Base-by-base conservation (phyloP, 768 basidiomycete species). In the Naganishia kalamii region DNA sequence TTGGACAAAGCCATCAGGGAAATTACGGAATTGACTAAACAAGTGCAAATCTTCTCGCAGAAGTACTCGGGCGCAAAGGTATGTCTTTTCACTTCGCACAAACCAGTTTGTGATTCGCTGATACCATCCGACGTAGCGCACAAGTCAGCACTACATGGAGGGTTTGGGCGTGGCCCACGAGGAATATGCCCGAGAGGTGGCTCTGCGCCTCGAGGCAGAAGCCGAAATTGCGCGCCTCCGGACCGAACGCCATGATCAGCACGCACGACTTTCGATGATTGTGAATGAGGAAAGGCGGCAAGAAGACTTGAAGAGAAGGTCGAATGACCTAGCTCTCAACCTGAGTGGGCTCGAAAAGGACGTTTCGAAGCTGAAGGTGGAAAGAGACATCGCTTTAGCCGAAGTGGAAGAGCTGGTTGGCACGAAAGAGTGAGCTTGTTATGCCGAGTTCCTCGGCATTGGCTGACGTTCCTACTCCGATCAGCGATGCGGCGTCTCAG, bases 171-270 rank as follows among this genome's bases (percentile, higher is more conserved):
- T 93, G 27, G 92, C 94, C 1, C 89, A 92, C 70, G 87, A 88
- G 46, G 96, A 98, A 74, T 97, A 94, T 74, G 93, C 97, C 74
- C 85, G 85, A 59, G 96, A 98, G 77, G 82, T 92, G 37, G 86
- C 88, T 64, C 85, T 87, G 23, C 85, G 94, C 21, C 85, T 90
- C 19, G 92, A 97, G 68, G 88, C 90, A 0, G 92, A 98, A 79
- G 87, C 89, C 0, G 92, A 97, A 79, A 89, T 97, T 65, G 87
- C 88, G 25, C 84, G 89, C 44, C 80, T 99, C 27, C 81, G 90
- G 46, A 86, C 91, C 32, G 82, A 93, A 57, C 81, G 98, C 23
- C 89, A 92, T 63, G 90, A 91, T 5, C 94, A 98, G 77, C 90
- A 87, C 1, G 90, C 87, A 12, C 84, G 87, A 61, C 82, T 99